phyloP scores from a whole-genome alignment of 2,329 filamentous ascomycete species.

The Epichloe uncinata region DNA sequence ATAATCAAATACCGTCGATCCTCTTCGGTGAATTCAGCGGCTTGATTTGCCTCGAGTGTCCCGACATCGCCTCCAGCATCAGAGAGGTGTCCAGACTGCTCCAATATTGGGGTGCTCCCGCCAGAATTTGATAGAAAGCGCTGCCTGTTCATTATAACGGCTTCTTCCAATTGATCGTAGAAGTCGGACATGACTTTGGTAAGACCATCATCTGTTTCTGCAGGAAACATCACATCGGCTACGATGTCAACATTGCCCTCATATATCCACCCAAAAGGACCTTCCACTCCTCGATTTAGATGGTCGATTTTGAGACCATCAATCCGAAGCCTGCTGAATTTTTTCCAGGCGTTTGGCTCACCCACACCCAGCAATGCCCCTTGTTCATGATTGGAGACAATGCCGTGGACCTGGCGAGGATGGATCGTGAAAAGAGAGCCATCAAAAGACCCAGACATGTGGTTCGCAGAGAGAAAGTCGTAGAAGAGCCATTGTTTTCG shows the following conservation, averaged over 20 bases:
- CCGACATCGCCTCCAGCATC: slow-evolving; percentile 13
- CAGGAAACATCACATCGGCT: slow-evolving; percentile 87
- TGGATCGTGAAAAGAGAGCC: slow-evolving; percentile 96
- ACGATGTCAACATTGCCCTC: slow-evolving; percentile 96
- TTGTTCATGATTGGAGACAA: slow-evolving; percentile 47
- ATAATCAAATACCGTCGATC: slow-evolving; percentile 76
- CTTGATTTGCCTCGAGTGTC: slow-evolving; percentile 3
- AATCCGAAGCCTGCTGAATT: slow-evolving; percentile 82
- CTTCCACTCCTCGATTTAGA: slow-evolving; percentile 81
- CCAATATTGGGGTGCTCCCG: slow-evolving; percentile 15
- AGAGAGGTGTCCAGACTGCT: slow-evolving; percentile 20
- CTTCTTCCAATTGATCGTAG: slow-evolving; percentile 89
- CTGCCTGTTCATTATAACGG: slow-evolving; percentile 67
- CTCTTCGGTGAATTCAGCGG: slow-evolving; percentile 27
- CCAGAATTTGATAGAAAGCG: slow-evolving; percentile 40
- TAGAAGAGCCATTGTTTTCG: slow-evolving; percentile 97
- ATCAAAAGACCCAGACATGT: slow-evolving; percentile 92
- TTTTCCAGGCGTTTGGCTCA: slow-evolving; percentile 74
- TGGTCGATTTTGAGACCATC: slow-evolving; percentile 93
- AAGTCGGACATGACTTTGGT: slow-evolving; percentile 94
- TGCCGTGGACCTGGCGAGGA: slow-evolving; percentile 76
- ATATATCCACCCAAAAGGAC: slow-evolving; percentile 95
- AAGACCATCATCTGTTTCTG: slow-evolving; percentile 75
- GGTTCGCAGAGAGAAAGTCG: slow-evolving; percentile 88
- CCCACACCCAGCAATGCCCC: slow-evolving; percentile 42